Evolutionary conservation across 768 basidiomycete species (phyloP), one percentile per base, ranked within the genome.

Genomic region (Auriscalpium vulgare): DNA sequence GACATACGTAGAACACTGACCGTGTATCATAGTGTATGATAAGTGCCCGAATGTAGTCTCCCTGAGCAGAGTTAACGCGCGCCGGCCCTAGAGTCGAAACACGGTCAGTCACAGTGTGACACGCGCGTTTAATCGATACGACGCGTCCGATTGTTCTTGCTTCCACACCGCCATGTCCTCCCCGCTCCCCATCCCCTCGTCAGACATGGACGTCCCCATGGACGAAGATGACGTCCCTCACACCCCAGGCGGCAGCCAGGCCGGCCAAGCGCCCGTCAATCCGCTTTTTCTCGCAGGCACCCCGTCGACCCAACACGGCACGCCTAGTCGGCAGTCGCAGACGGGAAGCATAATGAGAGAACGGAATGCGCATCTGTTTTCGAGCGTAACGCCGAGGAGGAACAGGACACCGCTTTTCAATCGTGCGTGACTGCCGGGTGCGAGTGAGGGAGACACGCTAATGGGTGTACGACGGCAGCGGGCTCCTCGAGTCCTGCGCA

Each of bases 231-330:
- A 50, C n/a, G 56, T 58, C 29, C 59, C 56, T 7, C 59, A 59
- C 45, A 59, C 59, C 29, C 57, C 53, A 4, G 53, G 54, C 10
- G 59, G 54, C 72, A 38, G 73, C 74, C 38, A 70, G 68, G 61
- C 74, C 70, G 64, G 56, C 35, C 61, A 62, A 46, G 61, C 59
- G 1, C 61, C 59, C 3, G 51, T 43, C 1, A 46, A 57, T 5
- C 61, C 61, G 17, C 56, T 62, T 8, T 62, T 62, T 44, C 56
- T 62, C 34, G 50, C 53, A 2, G 59, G 56, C 4, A 60, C 61
- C 0, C 61, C 61, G 8, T 62, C 61, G 3, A 56, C 59, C 1
- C 53, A 59, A 49, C 56, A 56, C 13, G 54, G 59, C 43, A 62
- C 61, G 36, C 61, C 59, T 1, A 38, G 54, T 49, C 53, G 56